Base-by-base conservation (phyloP, 176 grass and related monocot species). In the Ananas comosus region DNA sequence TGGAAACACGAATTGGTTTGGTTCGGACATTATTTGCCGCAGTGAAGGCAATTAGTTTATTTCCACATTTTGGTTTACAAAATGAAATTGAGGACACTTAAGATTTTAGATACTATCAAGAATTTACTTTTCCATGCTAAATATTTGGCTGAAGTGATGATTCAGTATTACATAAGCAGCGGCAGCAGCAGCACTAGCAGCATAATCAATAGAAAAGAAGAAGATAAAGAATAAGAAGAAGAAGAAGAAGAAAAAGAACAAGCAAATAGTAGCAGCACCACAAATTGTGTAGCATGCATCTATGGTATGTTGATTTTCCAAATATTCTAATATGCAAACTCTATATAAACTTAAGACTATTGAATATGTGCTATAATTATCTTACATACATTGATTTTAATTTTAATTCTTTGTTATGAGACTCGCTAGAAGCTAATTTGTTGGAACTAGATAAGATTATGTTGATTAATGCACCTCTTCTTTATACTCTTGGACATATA, bases 1-100 rank as follows among this genome's bases (percentile, higher is more conserved):
- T 96, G 93, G 93, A 96, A 88, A 96, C 88, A n/a, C 88, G 93
- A 67, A 96, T 86, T 53, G 93, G 93, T 53, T 76, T 96, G 67
- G 85, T 81, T 70, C 78, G 93, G 76, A 88, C 93, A 63, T 83
- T 96, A 72, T 92, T 96, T 84, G 81, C 93, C 74, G 86, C 83
- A 77, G 93, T 92, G 71, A 88, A 96, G 88, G 92, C 91, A 67
- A 54, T 57, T 77, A 51, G 57, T 72, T 53, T 53, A 65, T 82
- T 79, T 24, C 16, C 64, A 18, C n/a, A 49, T 66, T 47, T 63
- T 73, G 51, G 61, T 73, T 70, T 68, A 47, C 78, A 13, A 48
- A 27, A 64, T 48, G 65, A 66, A 72, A 80, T 66, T 64, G 65
- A 72, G 64, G 65, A 19, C 23, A 24, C 53, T 51, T 42, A 11